Evolutionary conservation across 139 green algal genomes (phyloP).

Genomic region (Chlamydomonas eustigma): DNA sequence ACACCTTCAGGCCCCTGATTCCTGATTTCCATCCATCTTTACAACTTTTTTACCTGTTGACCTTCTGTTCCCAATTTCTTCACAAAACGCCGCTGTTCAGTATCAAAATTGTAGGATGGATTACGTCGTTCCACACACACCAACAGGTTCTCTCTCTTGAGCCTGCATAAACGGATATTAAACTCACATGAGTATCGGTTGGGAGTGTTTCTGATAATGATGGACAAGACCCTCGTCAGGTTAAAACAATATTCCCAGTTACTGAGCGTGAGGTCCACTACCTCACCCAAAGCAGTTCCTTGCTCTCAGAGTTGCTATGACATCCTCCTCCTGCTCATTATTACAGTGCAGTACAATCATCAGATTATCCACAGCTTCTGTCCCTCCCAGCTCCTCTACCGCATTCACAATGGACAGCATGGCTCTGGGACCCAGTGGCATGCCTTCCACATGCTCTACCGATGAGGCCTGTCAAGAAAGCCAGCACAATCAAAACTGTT

Average conservation of each 20-base stretch:
- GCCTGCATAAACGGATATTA: too few species aligned
- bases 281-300: slow-evolving; percentile 19
- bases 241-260: too few species aligned
- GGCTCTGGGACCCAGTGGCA: slow-evolving; percentile 16
- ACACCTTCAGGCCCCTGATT: too few species aligned
- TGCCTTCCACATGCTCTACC: slow-evolving; percentile 5
- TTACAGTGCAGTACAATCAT: slow-evolving; percentile 23
- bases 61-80: background rate
- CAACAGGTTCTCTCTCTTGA: background rate
- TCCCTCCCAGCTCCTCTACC: slow-evolving; percentile 15
- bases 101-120: background rate
- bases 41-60: background rate
- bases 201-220: too few species aligned
- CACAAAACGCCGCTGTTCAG: background rate
- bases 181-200: too few species aligned
- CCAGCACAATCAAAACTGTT: too few species aligned
- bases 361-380: slow-evolving; percentile 16
- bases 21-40: too few species aligned
- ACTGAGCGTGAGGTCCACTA: too few species aligned
- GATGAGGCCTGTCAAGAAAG: slow-evolving; percentile 3
- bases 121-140: background rate
- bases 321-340: slow-evolving; percentile 12
- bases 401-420: slow-evolving; percentile 18
- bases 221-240: too few species aligned
- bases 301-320: slow-evolving; percentile 10